Percentiles rank a stretch among this genome's conserved stretches.
Evolutionary conservation across 2,329 filamentous ascomycete species (phyloP).

Genomic region (Phyllosticta paracitricarpa): DNA sequence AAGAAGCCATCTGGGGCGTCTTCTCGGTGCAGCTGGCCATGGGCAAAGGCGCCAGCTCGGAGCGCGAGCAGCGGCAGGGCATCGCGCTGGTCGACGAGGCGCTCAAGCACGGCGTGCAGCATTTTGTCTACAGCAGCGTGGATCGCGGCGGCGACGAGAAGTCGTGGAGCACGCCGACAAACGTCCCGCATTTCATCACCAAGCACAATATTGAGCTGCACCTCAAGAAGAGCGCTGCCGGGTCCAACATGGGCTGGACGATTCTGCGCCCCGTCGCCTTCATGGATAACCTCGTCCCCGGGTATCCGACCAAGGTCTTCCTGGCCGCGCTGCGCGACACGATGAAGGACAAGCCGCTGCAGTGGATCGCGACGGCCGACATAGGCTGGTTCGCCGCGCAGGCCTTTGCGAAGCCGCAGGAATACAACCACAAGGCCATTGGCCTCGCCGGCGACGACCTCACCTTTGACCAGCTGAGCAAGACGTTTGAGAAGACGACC

Average conservation of each 20-base stretch:
- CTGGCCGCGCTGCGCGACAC: slow-evolving; percentile 33
- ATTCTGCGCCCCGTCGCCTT: slow-evolving; percentile 54
- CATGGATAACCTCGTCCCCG: slow-evolving; percentile 47
- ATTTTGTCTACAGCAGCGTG: slow-evolving; percentile 55
- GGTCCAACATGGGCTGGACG: slow-evolving; percentile 46
- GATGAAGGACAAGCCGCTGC: slow-evolving; percentile 32
- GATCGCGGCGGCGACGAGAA: slow-evolving; percentile 50
- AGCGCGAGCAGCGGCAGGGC: slow-evolving; percentile 45
- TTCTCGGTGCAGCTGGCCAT: slow-evolving; percentile 50
- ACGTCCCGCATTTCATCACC: slow-evolving; percentile 51
- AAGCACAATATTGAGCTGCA: slow-evolving; percentile 55
- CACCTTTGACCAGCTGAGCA: slow-evolving; percentile 35
- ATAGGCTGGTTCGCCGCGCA: slow-evolving; percentile 43
- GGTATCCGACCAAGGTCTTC: slow-evolving; percentile 41
- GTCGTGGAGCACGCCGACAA: slow-evolving; percentile 36
- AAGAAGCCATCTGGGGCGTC: slow-evolving; percentile 45
- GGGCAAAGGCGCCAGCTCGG: slow-evolving; percentile 33
- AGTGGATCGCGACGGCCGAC: slow-evolving; percentile 34
- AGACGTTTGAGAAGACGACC: slow-evolving; percentile 37
- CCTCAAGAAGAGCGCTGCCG: slow-evolving; percentile 37
- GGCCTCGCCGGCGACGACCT: slow-evolving; percentile 45
- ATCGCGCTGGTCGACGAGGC: slow-evolving; percentile 49
- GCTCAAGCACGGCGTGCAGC: slow-evolving; percentile 43
- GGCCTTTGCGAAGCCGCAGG: slow-evolving; percentile 36
- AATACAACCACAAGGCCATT: slow-evolving; percentile 36